phyloP scores from a whole-genome alignment of 2,329 filamentous ascomycete species.

The Aspergillus viridinutans region DNA sequence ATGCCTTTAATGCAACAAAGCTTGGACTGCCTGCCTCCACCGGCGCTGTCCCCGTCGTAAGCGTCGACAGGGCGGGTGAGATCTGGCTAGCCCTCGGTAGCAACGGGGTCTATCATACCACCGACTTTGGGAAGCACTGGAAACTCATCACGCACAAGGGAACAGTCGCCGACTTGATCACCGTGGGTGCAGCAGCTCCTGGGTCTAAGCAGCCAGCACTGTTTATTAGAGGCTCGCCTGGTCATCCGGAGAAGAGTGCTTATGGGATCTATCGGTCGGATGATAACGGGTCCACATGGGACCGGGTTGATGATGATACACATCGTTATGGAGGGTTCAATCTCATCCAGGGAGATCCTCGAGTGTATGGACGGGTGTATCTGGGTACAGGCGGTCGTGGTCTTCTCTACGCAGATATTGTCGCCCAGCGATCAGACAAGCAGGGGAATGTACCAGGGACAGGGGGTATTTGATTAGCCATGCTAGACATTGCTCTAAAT shows the following conservation, averaged over 20 bases:
- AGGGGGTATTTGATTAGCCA: background rate
- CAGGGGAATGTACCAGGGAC: background rate
- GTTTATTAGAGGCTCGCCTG: background rate
- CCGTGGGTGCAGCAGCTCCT: background rate
- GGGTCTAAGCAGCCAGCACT: background rate
- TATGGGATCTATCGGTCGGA: slow-evolving; percentile 12
- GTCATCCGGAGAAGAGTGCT: slow-evolving; percentile 1
- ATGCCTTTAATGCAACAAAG: slow-evolving; percentile 1
- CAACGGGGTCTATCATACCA: slow-evolving; percentile 9
- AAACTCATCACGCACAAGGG: background rate
- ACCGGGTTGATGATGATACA: slow-evolving; percentile 10
- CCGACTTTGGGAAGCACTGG: slow-evolving; percentile 4
- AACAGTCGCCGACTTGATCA: background rate
- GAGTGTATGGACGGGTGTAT: slow-evolving; percentile 14
- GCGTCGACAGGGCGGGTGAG: slow-evolving; percentile 9
- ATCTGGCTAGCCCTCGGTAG: slow-evolving; percentile 11
- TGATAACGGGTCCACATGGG: slow-evolving; percentile 10
- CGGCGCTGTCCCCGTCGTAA: slow-evolving; percentile 10
- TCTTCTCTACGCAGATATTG: slow-evolving; percentile 11
- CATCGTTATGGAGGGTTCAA: slow-evolving; percentile 11
- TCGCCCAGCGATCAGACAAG: no score
- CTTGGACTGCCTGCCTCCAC: slow-evolving; percentile 5
- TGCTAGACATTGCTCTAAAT: background rate
- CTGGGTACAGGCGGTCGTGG: slow-evolving; percentile 11
- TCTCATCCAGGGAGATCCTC: slow-evolving; percentile 13